Evolutionary conservation across 2,329 filamentous ascomycete species (phyloP), one percentile per base, ranked within the genome.

Genomic region (Tolypocladium nubicola): DNA sequence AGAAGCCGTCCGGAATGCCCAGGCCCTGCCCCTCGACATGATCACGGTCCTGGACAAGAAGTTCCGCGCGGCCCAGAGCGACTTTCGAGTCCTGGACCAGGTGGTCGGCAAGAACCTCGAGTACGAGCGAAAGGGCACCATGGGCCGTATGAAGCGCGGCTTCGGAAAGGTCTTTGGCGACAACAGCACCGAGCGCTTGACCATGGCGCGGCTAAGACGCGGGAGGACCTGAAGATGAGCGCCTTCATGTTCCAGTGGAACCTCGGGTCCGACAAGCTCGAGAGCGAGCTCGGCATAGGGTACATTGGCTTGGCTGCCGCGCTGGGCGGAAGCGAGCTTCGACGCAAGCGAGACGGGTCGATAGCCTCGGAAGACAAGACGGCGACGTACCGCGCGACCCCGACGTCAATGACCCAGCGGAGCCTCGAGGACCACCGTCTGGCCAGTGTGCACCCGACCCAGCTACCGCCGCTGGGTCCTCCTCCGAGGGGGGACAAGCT

Each of bases 251-350:
- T 88, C 68, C 79, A 85, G 62, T 88, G 84, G 83, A 82, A 79
- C 23, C 73, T 87, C 4, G 83, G 83, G 10, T 76, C 76, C 37
- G 75, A 76, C 23, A 81, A 79, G 65, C 79, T 81, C 19, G 83
- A 86, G 61, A 78, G 79, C 19, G 78, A 82, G 14, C 77, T 82
- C 47, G 83, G 84, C 21, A 86, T 87, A 52, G 86, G 86, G 49
- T 89, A 86, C 65, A 84, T 84, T 1, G 84, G 84, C 5, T 76
- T 89, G 9, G 80, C 82, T 1, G 84, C 85, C 11, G 85, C 85
- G 3, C 76, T 88, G 13, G 81, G 86, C 50, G 66, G 65, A 40
- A 66, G 68, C 52, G 69, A 71, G 14, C 62, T 62, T 10, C 64
- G 65, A 9, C 60, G 63, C 39, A 53, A 63, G 3, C 56, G 62